phyloP scores from a whole-genome alignment of 2,329 filamentous ascomycete species.

The Penicillium sumatraense region DNA sequence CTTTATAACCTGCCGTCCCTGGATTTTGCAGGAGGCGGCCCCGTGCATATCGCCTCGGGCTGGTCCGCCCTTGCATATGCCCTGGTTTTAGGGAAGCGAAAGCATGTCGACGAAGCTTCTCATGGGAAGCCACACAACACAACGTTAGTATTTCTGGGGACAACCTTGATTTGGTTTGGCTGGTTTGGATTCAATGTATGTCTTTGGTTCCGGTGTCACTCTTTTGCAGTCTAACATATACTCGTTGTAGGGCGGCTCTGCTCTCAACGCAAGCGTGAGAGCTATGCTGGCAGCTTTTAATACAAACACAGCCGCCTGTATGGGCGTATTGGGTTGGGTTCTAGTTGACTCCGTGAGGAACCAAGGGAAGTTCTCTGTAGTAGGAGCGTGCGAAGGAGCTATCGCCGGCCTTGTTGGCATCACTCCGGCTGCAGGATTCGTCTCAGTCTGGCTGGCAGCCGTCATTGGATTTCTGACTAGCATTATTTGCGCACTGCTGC shows the following conservation, averaged over 20 bases:
- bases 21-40: slow-evolving; percentile 74
- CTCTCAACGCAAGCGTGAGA: slow-evolving; percentile 58
- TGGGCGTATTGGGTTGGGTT: slow-evolving; percentile 60
- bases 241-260: slow-evolving; percentile 55
- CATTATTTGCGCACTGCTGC: slow-evolving; percentile 54
- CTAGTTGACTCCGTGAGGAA: slow-evolving; percentile 58
- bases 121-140: slow-evolving; percentile 70
- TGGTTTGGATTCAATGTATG: slow-evolving; percentile 62
- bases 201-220: no score
- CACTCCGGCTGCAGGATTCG: slow-evolving; percentile 54
- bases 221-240: no score
- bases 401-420: slow-evolving; percentile 66
- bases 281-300: slow-evolving; percentile 62
- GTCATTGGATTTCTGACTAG: slow-evolving; percentile 62
- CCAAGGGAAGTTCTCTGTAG: slow-evolving; percentile 58
- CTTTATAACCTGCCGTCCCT: slow-evolving; percentile 69
- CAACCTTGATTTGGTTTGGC: slow-evolving; percentile 53
- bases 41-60: slow-evolving; percentile 77
- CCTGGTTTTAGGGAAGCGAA: slow-evolving; percentile 73
- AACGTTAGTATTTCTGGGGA: slow-evolving; percentile 73
- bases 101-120: slow-evolving; percentile 57
- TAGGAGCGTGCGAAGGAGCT: slow-evolving; percentile 62
- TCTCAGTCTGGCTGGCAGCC: slow-evolving; percentile 57
- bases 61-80: slow-evolving; percentile 74
- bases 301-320: slow-evolving; percentile 61